phyloP scores from a whole-genome alignment of 2,329 filamentous ascomycete genomes.

The Saccharata proteae region DNA sequence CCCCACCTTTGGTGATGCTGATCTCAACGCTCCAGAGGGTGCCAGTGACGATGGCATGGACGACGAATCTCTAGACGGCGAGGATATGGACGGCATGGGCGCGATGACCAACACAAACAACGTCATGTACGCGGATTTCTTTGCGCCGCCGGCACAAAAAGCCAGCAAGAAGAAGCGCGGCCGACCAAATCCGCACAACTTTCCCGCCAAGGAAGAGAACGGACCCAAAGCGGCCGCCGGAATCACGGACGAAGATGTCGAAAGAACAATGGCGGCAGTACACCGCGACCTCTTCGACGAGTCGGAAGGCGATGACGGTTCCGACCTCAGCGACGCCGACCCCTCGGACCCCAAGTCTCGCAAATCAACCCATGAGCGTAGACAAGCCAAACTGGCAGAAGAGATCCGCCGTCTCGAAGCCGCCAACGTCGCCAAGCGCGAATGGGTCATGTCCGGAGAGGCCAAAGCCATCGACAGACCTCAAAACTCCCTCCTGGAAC shows the following conservation, averaged over 20 bases:
- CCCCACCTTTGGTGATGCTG: constrained; percentile 71
- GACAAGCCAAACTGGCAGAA: constrained; percentile 72
- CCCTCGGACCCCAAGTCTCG: constrained; percentile 60
- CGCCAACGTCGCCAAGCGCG: constrained; percentile 75
- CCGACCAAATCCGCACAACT: constrained; percentile 43
- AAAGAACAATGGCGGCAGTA: constrained; percentile 75
- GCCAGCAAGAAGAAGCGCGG: constrained; percentile 40
- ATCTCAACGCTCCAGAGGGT: constrained; percentile 61
- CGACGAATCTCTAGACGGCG: constrained; percentile 41
- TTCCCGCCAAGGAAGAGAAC: constrained; percentile 29
- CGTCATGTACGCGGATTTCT: constrained; percentile 86
- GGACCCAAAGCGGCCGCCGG: constrained; percentile 12
- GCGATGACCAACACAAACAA: constrained; percentile 68
- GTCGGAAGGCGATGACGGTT: constrained; percentile 46
- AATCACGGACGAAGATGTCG: constrained; percentile 51
- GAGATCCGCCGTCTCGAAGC: constrained; percentile 88
- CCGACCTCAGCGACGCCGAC: constrained; percentile 50
- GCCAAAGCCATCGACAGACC: constrained; percentile 72
- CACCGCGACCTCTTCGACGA: constrained; percentile 87
- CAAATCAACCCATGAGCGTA: constrained; percentile 72
- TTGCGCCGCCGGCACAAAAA: constrained; percentile 71
- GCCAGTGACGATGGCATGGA: constrained; percentile 49
- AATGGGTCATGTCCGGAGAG: constrained; percentile 86
- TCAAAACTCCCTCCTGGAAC: constrained; percentile 80
- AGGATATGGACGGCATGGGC: constrained; percentile 37